phyloP scores from a whole-genome alignment of 257 asterid genomes.

The Solanum bukasovii region DNA sequence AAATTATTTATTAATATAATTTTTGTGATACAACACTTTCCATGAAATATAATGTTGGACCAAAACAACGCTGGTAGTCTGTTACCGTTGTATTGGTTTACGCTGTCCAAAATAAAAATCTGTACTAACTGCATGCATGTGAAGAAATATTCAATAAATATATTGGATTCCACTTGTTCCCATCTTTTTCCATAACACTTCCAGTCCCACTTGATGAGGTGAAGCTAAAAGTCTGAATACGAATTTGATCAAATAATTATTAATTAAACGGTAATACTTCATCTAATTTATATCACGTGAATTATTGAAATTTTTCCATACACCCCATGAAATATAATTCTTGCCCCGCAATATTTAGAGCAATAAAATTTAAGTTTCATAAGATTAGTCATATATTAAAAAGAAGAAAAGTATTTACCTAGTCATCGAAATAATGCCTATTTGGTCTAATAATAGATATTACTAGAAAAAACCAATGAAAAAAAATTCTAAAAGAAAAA shows the following conservation, averaged over 20 bases:
- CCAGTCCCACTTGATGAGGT: too few species aligned
- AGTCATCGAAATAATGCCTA: too few species aligned
- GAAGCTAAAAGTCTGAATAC: not conserved
- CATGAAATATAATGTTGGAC: not conserved
- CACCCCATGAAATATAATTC: not conserved
- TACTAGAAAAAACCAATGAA: too few species aligned
- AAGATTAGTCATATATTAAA: not conserved
- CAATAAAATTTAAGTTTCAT: too few species aligned
- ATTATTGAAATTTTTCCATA: too few species aligned
- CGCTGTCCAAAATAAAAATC: not conserved
- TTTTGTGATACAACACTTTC: not conserved
- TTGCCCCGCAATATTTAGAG: not conserved
- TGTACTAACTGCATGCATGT: not conserved
- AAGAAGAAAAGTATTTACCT: too few species aligned
- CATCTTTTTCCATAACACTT: not conserved
- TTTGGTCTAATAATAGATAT: too few species aligned
- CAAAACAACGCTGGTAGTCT: not conserved
- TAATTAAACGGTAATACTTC: too few species aligned
- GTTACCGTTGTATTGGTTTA: not conserved
- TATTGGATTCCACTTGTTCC: not conserved
- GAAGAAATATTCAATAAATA: not conserved
- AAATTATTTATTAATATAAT: not conserved
- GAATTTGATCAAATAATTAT: too few species aligned
- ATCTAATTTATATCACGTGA: not conserved
- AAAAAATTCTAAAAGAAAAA: too few species aligned